Evolutionary conservation across 257 asterid genomes (phyloP).

Genomic region (Rubia yunnanensis): DNA sequence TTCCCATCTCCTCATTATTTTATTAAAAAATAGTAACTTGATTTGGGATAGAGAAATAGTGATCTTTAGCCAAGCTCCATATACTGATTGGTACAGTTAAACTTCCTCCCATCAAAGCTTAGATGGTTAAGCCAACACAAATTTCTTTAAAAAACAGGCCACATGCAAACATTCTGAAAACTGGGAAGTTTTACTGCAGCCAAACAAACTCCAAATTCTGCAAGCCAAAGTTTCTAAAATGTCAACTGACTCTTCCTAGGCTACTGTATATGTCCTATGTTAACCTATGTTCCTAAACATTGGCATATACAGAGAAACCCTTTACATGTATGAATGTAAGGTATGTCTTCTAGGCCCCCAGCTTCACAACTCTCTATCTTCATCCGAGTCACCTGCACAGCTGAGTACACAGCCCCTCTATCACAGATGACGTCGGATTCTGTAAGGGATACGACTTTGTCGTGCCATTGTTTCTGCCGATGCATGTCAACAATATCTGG

Average conservation of each 20-base stretch:
- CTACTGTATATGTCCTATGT: not conserved
- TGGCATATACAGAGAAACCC: constrained; percentile 8
- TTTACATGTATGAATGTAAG: not conserved
- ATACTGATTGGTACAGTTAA: too few relatives aligned
- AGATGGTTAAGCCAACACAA: not conserved
- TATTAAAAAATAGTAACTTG: too few relatives aligned
- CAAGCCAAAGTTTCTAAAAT: not conserved
- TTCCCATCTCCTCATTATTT: too few relatives aligned
- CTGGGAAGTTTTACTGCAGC: not conserved
- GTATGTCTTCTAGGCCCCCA: not conserved
- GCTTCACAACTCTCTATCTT: not conserved
- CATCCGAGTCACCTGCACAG: constrained; percentile 47
- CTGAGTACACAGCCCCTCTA: constrained; percentile 70
- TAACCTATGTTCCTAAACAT: not conserved
- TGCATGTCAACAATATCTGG: constrained; percentile 60
- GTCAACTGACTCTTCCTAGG: not conserved
- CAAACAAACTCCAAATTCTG: not conserved
- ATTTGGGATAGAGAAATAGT: too few relatives aligned
- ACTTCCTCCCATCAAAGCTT: too few relatives aligned
- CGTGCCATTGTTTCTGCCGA: constrained; percentile 36
- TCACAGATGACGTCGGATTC: constrained; percentile 43
- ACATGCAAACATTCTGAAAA: not conserved
- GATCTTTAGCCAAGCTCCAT: too few relatives aligned
- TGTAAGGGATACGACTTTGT: constrained; percentile 37
- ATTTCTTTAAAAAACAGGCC: not conserved